Conservation (phyloP, 805 yeast species). For the Ogataea pini region DNA sequence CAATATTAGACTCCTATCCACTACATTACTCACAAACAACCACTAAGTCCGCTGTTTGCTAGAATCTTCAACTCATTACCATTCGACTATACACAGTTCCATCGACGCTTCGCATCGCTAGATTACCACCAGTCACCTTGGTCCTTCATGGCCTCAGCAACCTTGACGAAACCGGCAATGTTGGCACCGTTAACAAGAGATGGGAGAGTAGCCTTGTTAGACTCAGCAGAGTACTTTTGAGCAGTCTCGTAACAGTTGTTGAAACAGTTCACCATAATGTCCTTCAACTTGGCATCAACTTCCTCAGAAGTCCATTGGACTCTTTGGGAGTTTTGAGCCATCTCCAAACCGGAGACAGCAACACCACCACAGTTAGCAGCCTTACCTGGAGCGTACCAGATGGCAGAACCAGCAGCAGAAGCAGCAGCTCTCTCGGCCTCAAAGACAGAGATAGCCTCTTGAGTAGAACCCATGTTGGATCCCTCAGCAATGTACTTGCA, state of each 20-base stretch:
- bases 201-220: conserved; percentile 70
- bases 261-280: conserved; percentile 92
- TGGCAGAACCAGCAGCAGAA: conserved; percentile 45
- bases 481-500: conserved; percentile 96
- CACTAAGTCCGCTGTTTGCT: background rate
- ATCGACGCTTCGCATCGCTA: no score
- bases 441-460: conserved; percentile 93
- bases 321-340: conserved; percentile 99
- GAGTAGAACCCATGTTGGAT: conserved; percentile 98
- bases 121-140: conserved; percentile 78
- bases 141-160: conserved; percentile 96
- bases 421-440: conserved; percentile 73
- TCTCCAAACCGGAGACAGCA: conserved; percentile 96
- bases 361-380: conserved; percentile 99
- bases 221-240: conserved; percentile 70
- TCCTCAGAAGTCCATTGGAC: conserved; percentile 87
- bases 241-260: conserved; percentile 91
- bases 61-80: background rate
- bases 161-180: conserved; percentile 98
- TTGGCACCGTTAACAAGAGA: conserved; percentile 98
- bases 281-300: conserved; percentile 88
- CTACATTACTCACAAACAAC: background rate
- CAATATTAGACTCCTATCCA: no score
- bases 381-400: conserved; percentile 99
- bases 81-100: no score